Conservation (phyloP, 2,329 filamentous ascomycete genomes). For the Aspergillus sclerotialis region DNA sequence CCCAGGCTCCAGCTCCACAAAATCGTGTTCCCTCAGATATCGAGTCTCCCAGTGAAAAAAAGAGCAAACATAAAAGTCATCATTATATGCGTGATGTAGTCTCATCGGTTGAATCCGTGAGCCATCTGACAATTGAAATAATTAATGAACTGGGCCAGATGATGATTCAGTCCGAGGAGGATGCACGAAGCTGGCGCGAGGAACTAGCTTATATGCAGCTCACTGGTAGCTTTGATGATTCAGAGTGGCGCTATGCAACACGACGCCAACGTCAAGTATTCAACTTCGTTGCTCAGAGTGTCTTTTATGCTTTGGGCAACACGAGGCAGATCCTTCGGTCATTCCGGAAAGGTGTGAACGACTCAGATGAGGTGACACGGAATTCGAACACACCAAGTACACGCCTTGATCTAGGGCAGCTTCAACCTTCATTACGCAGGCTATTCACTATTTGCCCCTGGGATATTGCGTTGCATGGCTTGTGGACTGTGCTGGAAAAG, state of each 20-base stretch:
- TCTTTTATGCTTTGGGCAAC: conserved; percentile 37
- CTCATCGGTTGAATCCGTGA: conserved; percentile 24
- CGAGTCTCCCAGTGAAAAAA: conserved; percentile 14
- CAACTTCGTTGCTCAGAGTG: conserved; percentile 38
- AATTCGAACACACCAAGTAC: conserved; percentile 3
- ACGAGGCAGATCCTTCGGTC: conserved; percentile 34
- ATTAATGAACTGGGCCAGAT: conserved; percentile 30
- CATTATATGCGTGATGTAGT: conserved; percentile 7
- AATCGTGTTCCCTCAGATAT: conserved; percentile 9
- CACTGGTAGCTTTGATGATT: conserved; percentile 29
- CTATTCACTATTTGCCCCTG: conserved; percentile 32
- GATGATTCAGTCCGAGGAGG: conserved; percentile 29
- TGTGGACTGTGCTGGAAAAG: conserved; percentile 34
- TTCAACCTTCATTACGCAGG: conserved; percentile 28
- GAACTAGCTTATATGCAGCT: conserved; percentile 31
- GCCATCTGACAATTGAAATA: conserved; percentile 30
- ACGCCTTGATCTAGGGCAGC: conserved; percentile 21
- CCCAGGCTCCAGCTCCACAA: conserved; percentile 4
- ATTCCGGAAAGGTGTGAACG: conserved; percentile 23
- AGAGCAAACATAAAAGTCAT: conserved; percentile 8
- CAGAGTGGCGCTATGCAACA: conserved; percentile 33
- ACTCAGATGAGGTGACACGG: conserved; percentile 3
- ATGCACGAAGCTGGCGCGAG: conserved; percentile 30
- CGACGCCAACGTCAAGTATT: conserved; percentile 29
- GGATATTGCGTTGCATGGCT: conserved; percentile 35